Base-by-base conservation (phyloP, 73 alveolate species). In the Paramecium tetraurelia region DNA sequence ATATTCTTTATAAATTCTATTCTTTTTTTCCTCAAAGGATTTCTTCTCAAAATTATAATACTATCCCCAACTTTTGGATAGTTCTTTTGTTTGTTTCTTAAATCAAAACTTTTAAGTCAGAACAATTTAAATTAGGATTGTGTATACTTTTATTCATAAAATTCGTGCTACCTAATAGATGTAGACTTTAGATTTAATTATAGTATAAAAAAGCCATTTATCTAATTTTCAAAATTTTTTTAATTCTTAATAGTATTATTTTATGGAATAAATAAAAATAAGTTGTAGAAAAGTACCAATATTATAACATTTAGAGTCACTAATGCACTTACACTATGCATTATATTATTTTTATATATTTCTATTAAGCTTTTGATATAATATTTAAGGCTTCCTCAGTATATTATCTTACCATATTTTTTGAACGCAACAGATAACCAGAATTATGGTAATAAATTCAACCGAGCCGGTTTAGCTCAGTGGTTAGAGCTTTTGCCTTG, bases 401-500 rank as follows among this genome's bases (percentile, higher is more conserved):
- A 48, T 14, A 48, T 14, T 14, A 53, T 53, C 1, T 50, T 20
- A 0, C 14, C n/a, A n/a, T 53, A 53, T 53, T 53, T 20, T n/a
- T 53, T 53, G 4, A 33, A 53, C 16, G 33, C 69, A 10, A 53
- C 69, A 3, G 35, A 53, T 53, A 53, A 53, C 69, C 27, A 16
- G 33, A 53, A 53, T 16, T 4, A 53, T 53, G 0, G 16, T 5
- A 53, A 53, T 5, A 18, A 53, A 9, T 16, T 53, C 31, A 72
- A 36, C 86, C 57, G 84, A 63, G 90, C 90, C 90, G 90, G 90
- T 80, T 80, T 80, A 80, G 90, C 90, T 80, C 90, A 80, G 90
- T 80, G 90, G 90, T 80, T 80, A 80, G 90, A 80, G 90, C 90
- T 80, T 80, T 80, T 80, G 90, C 90, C 90, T 80, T 80, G 90